These are phyloP conservation scores for Candida incommunis DNA, from an alignment of 805 yeast species.

Conservation along the genomic window DNA sequence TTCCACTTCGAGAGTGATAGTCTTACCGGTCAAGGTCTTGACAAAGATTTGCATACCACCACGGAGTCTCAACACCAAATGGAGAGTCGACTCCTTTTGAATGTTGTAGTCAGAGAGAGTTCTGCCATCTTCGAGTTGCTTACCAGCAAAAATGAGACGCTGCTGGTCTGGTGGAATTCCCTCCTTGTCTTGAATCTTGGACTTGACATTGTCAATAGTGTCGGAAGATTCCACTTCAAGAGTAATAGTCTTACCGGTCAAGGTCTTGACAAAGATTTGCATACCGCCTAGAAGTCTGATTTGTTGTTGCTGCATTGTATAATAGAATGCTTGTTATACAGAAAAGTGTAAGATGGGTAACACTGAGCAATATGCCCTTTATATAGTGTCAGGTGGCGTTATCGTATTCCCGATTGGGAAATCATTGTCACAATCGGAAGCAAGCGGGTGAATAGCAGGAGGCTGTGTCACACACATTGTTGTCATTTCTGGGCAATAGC, in stretches of 20 bases:
- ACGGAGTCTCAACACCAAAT: slow-evolving; percentile 73
- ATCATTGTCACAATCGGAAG: background rate
- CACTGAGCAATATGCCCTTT: background rate
- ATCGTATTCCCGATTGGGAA: background rate
- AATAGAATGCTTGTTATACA: too few relatives aligned
- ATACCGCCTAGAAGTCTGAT: slow-evolving; percentile 9
- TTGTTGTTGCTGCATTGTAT: background rate
- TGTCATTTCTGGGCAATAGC: too few relatives aligned
- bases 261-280: slow-evolving; percentile 94
- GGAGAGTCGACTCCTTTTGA: slow-evolving; percentile 82
- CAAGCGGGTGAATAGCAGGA: background rate
- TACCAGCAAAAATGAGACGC: slow-evolving; percentile 89
- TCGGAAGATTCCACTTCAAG: slow-evolving; percentile 84
- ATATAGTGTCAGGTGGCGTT: slow-evolving; percentile 1
- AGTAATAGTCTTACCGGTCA: slow-evolving; percentile 92
- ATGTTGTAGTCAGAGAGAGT: slow-evolving; percentile 87
- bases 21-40: slow-evolving; percentile 81
- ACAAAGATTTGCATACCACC: slow-evolving; percentile 87
- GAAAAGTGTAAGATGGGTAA: too few relatives aligned
- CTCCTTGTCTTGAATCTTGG: slow-evolving; percentile 89
- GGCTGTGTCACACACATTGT: slow-evolving; percentile 1
- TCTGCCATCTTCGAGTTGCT: slow-evolving; percentile 91
- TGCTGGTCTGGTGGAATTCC: slow-evolving; percentile 96
- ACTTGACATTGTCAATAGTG: slow-evolving; percentile 87
- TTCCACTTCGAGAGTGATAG: slow-evolving; percentile 80